Evolutionary conservation across 108 stramenopile species (phyloP).

Genomic region (Mayamaea pseudoterrestris): DNA sequence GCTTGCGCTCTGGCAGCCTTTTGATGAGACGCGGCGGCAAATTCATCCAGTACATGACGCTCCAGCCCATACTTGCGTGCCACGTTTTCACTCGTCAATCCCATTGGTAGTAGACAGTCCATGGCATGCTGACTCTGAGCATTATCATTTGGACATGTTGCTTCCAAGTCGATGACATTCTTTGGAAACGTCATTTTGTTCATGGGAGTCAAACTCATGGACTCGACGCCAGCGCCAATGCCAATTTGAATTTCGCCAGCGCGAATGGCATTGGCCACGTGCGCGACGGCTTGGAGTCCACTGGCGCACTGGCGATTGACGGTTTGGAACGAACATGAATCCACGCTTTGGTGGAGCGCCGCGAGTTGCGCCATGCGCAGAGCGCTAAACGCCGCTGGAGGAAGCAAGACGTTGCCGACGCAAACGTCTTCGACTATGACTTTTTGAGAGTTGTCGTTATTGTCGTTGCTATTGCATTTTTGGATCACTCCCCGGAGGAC

Average conservation of each 20-base stretch:
- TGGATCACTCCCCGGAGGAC: constrained; percentile 33
- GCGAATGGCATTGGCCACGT: constrained; percentile 78
- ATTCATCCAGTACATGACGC: constrained; percentile 67
- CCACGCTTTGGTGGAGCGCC: no score
- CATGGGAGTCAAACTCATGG: constrained; percentile 75
- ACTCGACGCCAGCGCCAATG: constrained; percentile 90
- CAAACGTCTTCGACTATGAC: constrained; percentile 61
- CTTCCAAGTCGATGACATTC: constrained; percentile 69
- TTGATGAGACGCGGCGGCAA: constrained; percentile 75
- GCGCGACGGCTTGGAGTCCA: constrained; percentile 86
- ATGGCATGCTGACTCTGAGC: constrained; percentile 36
- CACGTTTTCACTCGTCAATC: constrained; percentile 91
- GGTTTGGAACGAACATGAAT: no score
- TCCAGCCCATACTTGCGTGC: constrained; percentile 57
- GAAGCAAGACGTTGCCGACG: constrained; percentile 87
- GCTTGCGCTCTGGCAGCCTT: constrained; percentile 76
- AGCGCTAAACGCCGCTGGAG: constrained; percentile 76
- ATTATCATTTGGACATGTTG: no score
- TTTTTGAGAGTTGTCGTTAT: no score
- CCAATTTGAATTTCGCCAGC: constrained; percentile 70
- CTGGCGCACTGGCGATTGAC: constrained; percentile 92
- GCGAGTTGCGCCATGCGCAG: constrained; percentile 87
- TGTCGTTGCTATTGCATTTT: no score
- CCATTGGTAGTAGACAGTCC: constrained; percentile 95
- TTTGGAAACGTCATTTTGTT: constrained; percentile 32